Percentiles rank a stretch among this genome's conserved stretches.
Evolutionary conservation across 805 yeast genomes (phyloP).

Genomic region (Candida argentea): DNA sequence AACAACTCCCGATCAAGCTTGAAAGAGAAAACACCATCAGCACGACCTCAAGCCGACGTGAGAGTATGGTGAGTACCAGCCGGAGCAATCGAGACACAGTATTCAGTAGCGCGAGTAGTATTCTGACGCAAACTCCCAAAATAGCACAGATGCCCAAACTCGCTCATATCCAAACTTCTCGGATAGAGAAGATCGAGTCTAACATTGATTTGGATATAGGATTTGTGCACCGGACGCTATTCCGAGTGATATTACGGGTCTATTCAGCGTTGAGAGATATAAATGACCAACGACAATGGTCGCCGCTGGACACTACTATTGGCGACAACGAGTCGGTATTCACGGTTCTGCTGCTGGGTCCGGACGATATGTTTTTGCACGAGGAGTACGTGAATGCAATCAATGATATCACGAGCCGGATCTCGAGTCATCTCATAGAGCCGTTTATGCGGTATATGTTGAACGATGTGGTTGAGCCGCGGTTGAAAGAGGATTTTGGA

Average conservation of each 20-base stretch:
- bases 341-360: too few species aligned
- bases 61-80: too few species aligned
- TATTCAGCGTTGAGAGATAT: conserved; percentile 15
- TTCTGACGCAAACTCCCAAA: too few species aligned
- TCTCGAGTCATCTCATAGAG: conserved; percentile 26
- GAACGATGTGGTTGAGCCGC: conserved; percentile 21
- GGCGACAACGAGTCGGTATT: conserved; percentile 27
- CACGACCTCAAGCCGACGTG: too few species aligned
- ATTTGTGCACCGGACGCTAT: conserved; percentile 26
- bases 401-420: conserved; percentile 16
- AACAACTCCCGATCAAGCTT: too few species aligned
- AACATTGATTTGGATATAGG: conserved; percentile 30
- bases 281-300: too few species aligned
- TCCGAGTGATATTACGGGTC: conserved; percentile 19
- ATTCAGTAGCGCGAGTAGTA: too few species aligned
- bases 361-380: conserved; percentile 10
- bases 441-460: conserved; percentile 24
- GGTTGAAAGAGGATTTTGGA: conserved; percentile 19
- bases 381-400: conserved; percentile 24
- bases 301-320: too few species aligned
- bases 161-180: too few species aligned
- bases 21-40: too few species aligned
- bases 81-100: too few species aligned
- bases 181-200: conserved; percentile 34
- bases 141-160: too few species aligned